Evolutionary conservation across 2,329 filamentous ascomycete genomes (phyloP), one percentile per base, ranked within the genome.

Genomic region (Calonectria pseudoreteaudii): DNA sequence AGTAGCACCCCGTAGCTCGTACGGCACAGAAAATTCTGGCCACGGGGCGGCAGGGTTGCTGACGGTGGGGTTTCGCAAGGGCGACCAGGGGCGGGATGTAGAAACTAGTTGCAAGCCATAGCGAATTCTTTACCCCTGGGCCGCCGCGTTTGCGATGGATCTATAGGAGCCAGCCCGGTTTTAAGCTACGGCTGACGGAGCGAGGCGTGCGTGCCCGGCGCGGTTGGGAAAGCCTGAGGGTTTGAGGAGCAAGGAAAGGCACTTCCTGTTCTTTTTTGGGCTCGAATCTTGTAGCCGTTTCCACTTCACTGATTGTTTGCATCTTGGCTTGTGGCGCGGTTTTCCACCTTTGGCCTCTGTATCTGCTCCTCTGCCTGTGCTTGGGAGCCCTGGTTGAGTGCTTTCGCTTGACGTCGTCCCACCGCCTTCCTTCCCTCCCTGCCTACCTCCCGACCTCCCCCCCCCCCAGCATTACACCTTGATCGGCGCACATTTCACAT

Each of bases 231-330:
- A 62, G 56, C 56, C n/a, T 36, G 52, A 20, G 52, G 50, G 52
- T 4, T 20, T 14, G 53, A 30, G 28, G 26, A 20, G 34, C 30
- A 18, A 36, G 18, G 56, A 28, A 41, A 26, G 34, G 34, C 56
- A 36, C 23, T 28, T 28, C 5, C n/a, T 14, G 36, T 62, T 62
- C 14, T 30, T 62, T 62, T 41, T 20, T 41, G n/a, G 10, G 34
- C 56, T 62, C 36, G 56, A 62, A 62, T 62, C 56, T 62, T 62
- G 56, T 14, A 62, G 4, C 56, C 56, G 56, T 38, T 62, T 62
- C 26, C 56, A 41, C 56, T 38, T 34, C 26, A 30, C 34, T 41
- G 56, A 62, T 62, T 62, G 23, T 41, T 26, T 62, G 56, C 56
- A 41, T 62, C 34, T 62, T n/a, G n/a, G 44, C 44, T 47, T 47